Evolutionary conservation across 2,329 filamentous ascomycete species (phyloP).

Genomic region (Kalaharituber pfeilii): DNA sequence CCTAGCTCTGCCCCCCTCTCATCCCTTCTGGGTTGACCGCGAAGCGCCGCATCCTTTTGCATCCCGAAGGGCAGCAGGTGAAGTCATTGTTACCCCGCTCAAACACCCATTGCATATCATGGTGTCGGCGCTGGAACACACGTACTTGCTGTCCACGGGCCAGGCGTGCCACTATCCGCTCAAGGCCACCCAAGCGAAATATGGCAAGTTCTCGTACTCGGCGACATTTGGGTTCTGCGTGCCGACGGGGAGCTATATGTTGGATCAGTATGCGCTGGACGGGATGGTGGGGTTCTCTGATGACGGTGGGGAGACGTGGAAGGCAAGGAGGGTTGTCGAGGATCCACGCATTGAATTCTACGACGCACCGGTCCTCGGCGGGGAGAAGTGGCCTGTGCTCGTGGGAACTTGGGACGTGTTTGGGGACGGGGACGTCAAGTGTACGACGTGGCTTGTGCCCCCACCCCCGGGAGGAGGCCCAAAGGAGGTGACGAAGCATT

Average conservation of each 20-base stretch:
- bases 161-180: conserved; percentile 71
- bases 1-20: conserved; percentile 47
- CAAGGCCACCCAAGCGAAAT: conserved; percentile 67
- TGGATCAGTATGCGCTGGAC: conserved; percentile 60
- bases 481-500: conserved; percentile 28
- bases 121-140: conserved; percentile 53
- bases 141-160: conserved; percentile 56
- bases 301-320: conserved; percentile 63
- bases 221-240: conserved; percentile 62
- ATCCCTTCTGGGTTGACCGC: conserved; percentile 56
- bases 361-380: conserved; percentile 27
- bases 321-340: conserved; percentile 50
- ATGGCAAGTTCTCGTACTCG: conserved; percentile 62
- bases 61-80: conserved; percentile 29
- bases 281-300: conserved; percentile 60
- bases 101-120: conserved; percentile 57
- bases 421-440: conserved; percentile 39
- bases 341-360: conserved; percentile 44
- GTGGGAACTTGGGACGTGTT: conserved; percentile 56
- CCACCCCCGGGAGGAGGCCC: conserved; percentile 26
- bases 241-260: conserved; percentile 54
- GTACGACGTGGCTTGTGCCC: conserved; percentile 48
- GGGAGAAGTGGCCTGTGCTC: conserved; percentile 36
- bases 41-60: conserved; percentile 40
- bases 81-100: conserved; percentile 35